These are phyloP conservation scores for Crassisporium funariophilum DNA, from an alignment of 768 basidiomycete genomes.

Conservation along the genomic window DNA sequence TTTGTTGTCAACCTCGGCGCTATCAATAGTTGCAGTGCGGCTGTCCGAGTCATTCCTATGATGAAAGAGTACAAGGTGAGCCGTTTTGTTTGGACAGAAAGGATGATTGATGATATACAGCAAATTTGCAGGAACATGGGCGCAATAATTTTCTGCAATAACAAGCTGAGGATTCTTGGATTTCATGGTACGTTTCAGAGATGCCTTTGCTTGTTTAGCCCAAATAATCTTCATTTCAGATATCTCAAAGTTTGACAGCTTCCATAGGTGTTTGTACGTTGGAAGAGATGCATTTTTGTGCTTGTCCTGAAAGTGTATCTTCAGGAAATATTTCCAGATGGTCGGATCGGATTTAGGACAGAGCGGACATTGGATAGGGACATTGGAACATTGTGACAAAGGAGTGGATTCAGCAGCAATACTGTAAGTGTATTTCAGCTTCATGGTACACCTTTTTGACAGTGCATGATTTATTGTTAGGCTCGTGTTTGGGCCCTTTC, in stretches of 20 bases:
- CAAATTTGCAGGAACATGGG: background rate
- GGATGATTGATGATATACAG: background rate
- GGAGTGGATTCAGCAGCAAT: background rate
- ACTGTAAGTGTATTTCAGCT: background rate
- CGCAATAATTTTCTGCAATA: background rate
- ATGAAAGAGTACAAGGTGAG: background rate
- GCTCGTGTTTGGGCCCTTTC: constrained; percentile 5
- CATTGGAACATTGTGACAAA: background rate
- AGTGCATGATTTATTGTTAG: background rate
- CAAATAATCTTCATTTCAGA: background rate
- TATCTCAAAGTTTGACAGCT: background rate
- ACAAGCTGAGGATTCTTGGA: background rate
- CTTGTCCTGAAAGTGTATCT: background rate
- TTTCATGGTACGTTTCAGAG: background rate
- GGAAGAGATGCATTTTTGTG: background rate
- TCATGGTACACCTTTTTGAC: background rate
- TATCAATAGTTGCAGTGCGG: too few species aligned
- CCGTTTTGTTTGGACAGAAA: background rate
- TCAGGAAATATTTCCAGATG: background rate
- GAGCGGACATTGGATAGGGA: background rate
- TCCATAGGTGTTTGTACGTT: background rate
- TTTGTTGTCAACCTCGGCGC: too few species aligned
- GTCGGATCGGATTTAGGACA: background rate
- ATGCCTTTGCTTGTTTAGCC: background rate
- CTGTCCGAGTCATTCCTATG: too few species aligned